Evolutionary conservation across 768 basidiomycete species (phyloP), one percentile per base, ranked within the genome.

Genomic region (Termitomyces heimii): DNA sequence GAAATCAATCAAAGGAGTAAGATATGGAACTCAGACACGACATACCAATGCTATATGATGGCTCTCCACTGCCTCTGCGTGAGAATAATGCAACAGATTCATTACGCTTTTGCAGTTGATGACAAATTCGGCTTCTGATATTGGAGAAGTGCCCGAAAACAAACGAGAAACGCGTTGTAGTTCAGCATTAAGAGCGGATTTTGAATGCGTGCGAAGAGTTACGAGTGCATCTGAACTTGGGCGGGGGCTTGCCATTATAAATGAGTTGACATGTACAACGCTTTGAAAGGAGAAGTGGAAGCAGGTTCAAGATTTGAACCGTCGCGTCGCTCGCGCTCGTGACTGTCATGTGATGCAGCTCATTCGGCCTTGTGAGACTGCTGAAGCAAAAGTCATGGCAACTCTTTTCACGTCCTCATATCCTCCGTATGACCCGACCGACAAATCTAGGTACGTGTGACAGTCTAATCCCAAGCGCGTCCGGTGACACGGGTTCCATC

Each of bases 391-490:
- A 35, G 24, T 18, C 22, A 56, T 57, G 55, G 24, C 32, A 29
- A 20, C 24, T 49, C 58, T 57, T 65, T 85, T 83, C 65, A 66
- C 74, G 39, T 68, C 86, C 29, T 81, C 87, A 4, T 82, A 80
- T 64, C 78, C 82, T 2, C 86, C 90, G 0, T 89, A 86, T 64
- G 88, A 92, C 70, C 89, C 89, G 8, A 81, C 77, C 2, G 90
- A 92, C 68, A 83, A 72, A 68, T 63, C 73, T 28, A 76, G 87
- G 89, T 88, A 66, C 63, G 78, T 63, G 29, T 42, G 10, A 40
- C 14, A 40, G 12, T 52, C 43, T 43, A 31, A 24, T 37, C 2
- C 5, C 18, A n/a, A n/a, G 7, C 29, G 20, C 54, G 35, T 48
- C 7, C 54, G n/a, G n/a, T 37, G 14, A 54, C 59, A 40, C 56